A percentile compares a stretch with the other conserved stretches of the same genome.
Conservation (phyloP, 176 grass and related monocot species). For the Ensete glaucum region DNA sequence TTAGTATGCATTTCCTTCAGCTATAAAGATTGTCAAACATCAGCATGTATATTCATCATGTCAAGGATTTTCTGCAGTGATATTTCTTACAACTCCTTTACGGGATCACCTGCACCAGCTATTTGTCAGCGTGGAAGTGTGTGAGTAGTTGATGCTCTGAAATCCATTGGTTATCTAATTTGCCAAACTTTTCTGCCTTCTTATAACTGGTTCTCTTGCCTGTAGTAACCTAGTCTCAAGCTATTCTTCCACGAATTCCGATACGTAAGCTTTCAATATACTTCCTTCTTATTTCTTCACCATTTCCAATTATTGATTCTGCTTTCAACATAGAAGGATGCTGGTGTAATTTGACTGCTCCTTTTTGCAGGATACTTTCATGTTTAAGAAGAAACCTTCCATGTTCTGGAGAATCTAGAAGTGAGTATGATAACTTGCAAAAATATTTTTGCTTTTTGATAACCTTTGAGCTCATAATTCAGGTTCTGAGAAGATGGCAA, state of each 20-base stretch:
- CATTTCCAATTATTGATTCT: neutral
- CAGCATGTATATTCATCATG: neutral
- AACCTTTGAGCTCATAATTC: neutral
- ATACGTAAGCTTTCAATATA: neutral
- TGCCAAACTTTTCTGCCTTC: neutral
- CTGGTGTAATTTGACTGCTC: neutral
- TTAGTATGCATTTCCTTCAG: neutral
- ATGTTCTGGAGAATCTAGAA: slow-evolving; percentile 4
- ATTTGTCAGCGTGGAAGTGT: neutral
- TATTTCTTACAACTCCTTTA: slow-evolving; percentile 18
- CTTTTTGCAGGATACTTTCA: neutral
- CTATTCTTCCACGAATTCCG: slow-evolving; percentile 5
- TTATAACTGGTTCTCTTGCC: neutral
- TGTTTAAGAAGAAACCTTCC: slow-evolving; percentile 17
- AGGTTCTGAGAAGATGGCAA: neutral
- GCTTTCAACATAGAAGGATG: neutral
- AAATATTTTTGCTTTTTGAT: neutral
- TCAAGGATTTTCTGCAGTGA: slow-evolving; percentile 3
- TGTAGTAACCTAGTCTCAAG: slow-evolving; percentile 18
- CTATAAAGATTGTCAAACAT: neutral
- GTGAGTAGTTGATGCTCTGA: slow-evolving; percentile 5
- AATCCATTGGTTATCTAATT: neutral
- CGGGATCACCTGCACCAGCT: slow-evolving; percentile 10
- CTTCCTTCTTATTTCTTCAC: neutral
- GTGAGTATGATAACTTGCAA: neutral